Base-by-base conservation (phyloP, 2,329 filamentous ascomycete species). In the Fusarium decemcellulare region DNA sequence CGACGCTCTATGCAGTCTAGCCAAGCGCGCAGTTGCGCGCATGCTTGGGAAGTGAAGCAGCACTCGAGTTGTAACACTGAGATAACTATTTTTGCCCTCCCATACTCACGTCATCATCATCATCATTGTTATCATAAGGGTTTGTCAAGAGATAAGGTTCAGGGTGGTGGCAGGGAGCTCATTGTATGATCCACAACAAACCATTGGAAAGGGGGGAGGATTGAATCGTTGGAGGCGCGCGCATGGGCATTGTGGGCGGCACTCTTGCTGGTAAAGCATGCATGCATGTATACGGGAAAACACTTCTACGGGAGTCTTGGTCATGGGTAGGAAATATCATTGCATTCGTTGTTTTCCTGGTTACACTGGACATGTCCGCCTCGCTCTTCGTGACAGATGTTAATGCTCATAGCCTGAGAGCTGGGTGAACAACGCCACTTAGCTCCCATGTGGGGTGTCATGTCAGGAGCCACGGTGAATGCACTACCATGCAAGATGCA, bases 301-400 rank as follows among this genome's bases (percentile, higher is more conserved):
- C 42, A 60, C 65, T 65, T 70, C 61, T 70, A 68, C 29, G 54
- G 72, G 67, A 74, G 71, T 74, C 69, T 61, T 62, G 71, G 70
- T 72, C 58, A 73, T 65, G 70, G 70, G 70, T 72, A 73, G 68
- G 68, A 71, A 74, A 74, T 74, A 74, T 74, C 68, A 73, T 70
- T 69, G 61, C 60, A 67, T 62, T 63, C 64, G 64, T 47, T 67
- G 68, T 67, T 57, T 71, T 68, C 50, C 46, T 62, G 50, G 47
- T 50, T 65, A 55, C 58, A 46, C 11, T 36, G 8, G n/a, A 29
- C 32, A 34, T 34, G 32, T 12, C 12, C 32, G 32, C 32, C 12
- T 34, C 32, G 12, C 32, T 23, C 23, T 23, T 23, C 23, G 23
- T 23, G 23, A 23, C 23, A 23, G 23, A 23, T 23, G 23, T 23